These are phyloP conservation scores for Nissolia schottii DNA, from an alignment of 306 rosid species.

Conservation along the genomic window DNA sequence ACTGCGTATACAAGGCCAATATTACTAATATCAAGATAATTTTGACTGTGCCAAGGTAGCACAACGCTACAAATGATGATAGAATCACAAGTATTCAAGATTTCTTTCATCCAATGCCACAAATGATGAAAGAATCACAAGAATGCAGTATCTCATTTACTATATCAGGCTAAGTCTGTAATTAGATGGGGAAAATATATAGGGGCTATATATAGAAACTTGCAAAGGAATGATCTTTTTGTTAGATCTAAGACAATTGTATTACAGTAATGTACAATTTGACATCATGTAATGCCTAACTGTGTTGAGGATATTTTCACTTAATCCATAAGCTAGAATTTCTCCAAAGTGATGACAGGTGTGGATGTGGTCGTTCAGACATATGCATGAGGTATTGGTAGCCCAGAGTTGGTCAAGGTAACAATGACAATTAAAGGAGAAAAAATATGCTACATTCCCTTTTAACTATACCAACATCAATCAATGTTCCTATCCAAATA, in stretches of 20 bases:
- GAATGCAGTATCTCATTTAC: neutral
- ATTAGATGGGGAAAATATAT: neutral
- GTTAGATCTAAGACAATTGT: neutral
- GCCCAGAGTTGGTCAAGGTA: neutral
- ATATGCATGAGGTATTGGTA: neutral
- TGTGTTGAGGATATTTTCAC: neutral
- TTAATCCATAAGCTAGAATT: neutral
- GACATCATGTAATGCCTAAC: neutral
- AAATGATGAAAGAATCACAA: neutral
- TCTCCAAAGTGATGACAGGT: neutral
- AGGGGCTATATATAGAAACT: neutral
- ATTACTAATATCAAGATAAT: neutral
- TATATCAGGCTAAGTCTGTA: neutral
- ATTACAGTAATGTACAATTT: neutral
- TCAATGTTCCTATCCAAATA: conserved; percentile 22
- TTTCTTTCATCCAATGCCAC: neutral
- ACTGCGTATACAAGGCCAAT: no score
- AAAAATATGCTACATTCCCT: neutral
- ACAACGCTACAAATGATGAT: neutral
- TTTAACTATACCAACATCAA: neutral
- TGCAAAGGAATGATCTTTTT: neutral
- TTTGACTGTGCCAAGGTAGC: neutral
- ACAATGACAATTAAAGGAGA: neutral
- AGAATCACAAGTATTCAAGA: neutral
- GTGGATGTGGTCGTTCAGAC: neutral